These are phyloP conservation scores for Tarenaya hassleriana DNA, from an alignment of 345 rosid species.

Conservation along the genomic window DNA sequence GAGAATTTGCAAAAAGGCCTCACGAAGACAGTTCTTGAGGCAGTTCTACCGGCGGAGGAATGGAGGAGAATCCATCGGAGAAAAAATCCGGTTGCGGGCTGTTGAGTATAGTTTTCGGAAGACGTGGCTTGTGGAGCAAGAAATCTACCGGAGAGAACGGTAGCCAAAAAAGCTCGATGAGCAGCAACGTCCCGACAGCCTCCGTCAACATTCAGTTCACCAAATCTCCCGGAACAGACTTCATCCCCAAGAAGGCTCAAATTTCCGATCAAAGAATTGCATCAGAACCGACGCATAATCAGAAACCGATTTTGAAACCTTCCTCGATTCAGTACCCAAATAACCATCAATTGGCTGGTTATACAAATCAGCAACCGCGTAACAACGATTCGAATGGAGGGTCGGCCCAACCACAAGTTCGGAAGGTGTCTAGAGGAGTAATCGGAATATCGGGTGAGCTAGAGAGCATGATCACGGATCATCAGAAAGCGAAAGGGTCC, in stretches of 20 bases:
- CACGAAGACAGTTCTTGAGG: too few relatives aligned
- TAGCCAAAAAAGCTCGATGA: too few relatives aligned
- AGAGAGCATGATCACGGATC: constrained; percentile 68
- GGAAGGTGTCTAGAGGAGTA: constrained; percentile 50
- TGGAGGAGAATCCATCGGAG: too few relatives aligned
- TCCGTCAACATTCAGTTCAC: constrained; percentile 27
- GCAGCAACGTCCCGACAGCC: constrained; percentile 29
- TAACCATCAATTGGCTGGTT: too few relatives aligned
- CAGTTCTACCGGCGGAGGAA: too few relatives aligned
- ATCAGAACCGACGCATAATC: constrained; percentile 20
- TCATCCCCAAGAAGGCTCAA: constrained; percentile 33
- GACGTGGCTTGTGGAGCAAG: too few relatives aligned
- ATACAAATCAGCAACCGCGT: too few relatives aligned
- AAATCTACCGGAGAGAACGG: too few relatives aligned
- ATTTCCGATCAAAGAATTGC: constrained; percentile 34
- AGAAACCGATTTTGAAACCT: constrained; percentile 29
- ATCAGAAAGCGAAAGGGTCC: constrained; percentile 51
- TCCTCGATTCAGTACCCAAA: constrained; percentile 31
- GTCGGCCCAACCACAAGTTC: too few relatives aligned
- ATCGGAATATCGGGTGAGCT: constrained; percentile 81
- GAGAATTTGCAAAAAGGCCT: too few relatives aligned
- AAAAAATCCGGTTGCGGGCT: too few relatives aligned
- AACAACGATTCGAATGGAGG: constrained; percentile 25
- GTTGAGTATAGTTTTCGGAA: too few relatives aligned
- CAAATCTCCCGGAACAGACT: constrained; percentile 37